Evolutionary conservation across 306 rosid species (phyloP), one percentile per base, ranked within the genome.

Genomic region (Prunus campanulata): DNA sequence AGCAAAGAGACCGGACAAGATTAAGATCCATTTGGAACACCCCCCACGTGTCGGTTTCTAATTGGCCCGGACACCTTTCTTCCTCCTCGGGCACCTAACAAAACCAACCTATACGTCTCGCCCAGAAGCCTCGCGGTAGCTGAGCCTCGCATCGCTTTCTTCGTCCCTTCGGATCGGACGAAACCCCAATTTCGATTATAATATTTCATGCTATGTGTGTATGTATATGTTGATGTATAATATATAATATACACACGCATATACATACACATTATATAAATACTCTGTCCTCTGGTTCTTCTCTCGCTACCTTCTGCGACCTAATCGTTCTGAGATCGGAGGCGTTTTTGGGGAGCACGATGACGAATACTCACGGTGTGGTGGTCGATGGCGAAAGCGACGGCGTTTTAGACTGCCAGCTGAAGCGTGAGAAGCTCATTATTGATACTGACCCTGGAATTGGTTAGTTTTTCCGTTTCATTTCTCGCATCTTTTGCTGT

Each of bases 361-460:
- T 67, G 76, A 18, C 18, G 71, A 77, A 82, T 72, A 71, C 65
- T 52, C 18, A 83, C 66, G 90, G 70, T 32, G 83, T 15, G 39
- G 65, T 42, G 67, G 64, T 75, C 22, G 83, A 81, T 51, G 72
- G 75, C 3, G 11, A 54, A 54, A 27, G 13, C 70, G 69, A 74
- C 42, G 77, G 75, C n/a, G 66, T 66, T 59, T 30, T 27, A 56
- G 79, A 10, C 25, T 66, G 57, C 19, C 22, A 59, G 27, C 54
- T 73, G 32, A 68, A 72, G 63, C 86, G 80, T 24, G 84, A 88
- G 55, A 95, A 92, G 88, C 88, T 95, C 86, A 87, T 95, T 60
- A 92, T 95, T 65, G 99, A 95, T 69, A 95, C 99, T 44, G 99
- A 95, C 83, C 99, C 99, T 27, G 99, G 98, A 77, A 95, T 95